Conservation (phyloP, 2,329 filamentous ascomycete species). For the Fusarium nisikadoi region DNA sequence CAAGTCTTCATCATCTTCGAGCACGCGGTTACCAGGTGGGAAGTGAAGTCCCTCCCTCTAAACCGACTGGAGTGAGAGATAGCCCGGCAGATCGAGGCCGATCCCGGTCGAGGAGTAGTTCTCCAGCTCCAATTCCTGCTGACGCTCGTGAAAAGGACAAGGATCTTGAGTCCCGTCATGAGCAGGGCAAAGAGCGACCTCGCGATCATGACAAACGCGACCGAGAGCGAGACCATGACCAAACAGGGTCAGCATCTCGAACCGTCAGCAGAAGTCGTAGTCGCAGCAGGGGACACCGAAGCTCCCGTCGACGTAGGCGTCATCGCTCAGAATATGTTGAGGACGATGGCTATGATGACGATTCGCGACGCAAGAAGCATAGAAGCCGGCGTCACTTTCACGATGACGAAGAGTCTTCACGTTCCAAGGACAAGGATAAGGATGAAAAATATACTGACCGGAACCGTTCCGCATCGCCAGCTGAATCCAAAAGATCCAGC, state of each 20-base stretch:
- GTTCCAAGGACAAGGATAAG: constrained; percentile 52
- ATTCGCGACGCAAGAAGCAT: constrained; percentile 63
- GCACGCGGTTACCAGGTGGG: constrained; percentile 62
- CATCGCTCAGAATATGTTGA: constrained; percentile 65
- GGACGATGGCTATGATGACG: constrained; percentile 59
- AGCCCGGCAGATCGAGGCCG: constrained; percentile 41
- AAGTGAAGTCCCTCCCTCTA: constrained; percentile 50
- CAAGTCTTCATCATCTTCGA: constrained; percentile 74
- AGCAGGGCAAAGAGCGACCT: constrained; percentile 50
- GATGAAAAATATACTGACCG: constrained; percentile 61
- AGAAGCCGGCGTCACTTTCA: constrained; percentile 56
- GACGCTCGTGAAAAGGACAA: constrained; percentile 50
- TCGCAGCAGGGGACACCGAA: constrained; percentile 58
- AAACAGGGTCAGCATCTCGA: constrained; percentile 48
- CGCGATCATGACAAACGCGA: constrained; percentile 43
- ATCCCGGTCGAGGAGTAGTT: constrained; percentile 63
- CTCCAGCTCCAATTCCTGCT: constrained; percentile 43
- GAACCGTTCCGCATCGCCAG: constrained; percentile 73
- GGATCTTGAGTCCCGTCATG: constrained; percentile 48
- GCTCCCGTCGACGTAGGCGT: constrained; percentile 61
- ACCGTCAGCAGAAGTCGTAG: constrained; percentile 49
- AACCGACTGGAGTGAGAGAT: constrained; percentile 28
- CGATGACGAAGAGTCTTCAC: constrained; percentile 58
- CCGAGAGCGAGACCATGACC: constrained; percentile 40
- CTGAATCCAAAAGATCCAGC: constrained; percentile 65